phyloP scores from a whole-genome alignment of 2,329 filamentous ascomycete species.

The Ophiostoma quercus region DNA sequence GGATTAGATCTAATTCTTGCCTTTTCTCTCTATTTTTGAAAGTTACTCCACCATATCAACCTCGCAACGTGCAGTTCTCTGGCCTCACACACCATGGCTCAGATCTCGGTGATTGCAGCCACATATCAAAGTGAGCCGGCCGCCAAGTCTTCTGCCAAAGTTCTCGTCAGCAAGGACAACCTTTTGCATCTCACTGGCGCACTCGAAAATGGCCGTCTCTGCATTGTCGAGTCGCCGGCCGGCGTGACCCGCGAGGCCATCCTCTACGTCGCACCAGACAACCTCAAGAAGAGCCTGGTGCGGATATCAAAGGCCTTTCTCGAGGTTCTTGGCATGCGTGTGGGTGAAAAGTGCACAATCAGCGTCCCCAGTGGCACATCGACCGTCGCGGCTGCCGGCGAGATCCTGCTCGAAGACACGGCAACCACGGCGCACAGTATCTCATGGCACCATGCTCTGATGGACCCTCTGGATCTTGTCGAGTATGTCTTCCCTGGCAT shows the following conservation, averaged over 20 bases:
- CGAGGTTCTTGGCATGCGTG: slow-evolving; percentile 64
- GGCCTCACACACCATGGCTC: slow-evolving; percentile 15
- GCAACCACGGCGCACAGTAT: slow-evolving; percentile 33
- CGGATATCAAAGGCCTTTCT: slow-evolving; percentile 69
- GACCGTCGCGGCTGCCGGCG: slow-evolving; percentile 49
- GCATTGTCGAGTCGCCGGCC: slow-evolving; percentile 24
- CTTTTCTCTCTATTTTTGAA: no score
- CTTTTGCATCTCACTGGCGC: slow-evolving; percentile 26
- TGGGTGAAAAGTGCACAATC: slow-evolving; percentile 61
- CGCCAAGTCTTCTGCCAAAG: slow-evolving; percentile 21
- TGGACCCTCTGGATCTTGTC: slow-evolving; percentile 38
- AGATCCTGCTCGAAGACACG: slow-evolving; percentile 57
- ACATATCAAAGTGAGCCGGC: slow-evolving; percentile 21
- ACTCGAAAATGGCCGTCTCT: slow-evolving; percentile 26
- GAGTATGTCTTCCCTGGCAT: slow-evolving; percentile 67
- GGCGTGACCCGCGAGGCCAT: slow-evolving; percentile 24
- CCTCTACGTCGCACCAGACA: slow-evolving; percentile 23
- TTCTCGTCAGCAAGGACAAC: slow-evolving; percentile 28
- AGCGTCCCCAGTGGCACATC: slow-evolving; percentile 41
- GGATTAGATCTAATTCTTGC: no score
- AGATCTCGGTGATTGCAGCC: slow-evolving; percentile 1
- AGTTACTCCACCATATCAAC: no score
- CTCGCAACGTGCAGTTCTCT: no score
- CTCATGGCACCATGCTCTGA: slow-evolving; percentile 38
- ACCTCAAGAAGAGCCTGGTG: slow-evolving; percentile 31